phyloP scores from a whole-genome alignment of 2,329 filamentous ascomycete genomes.

The Verticillium nonalfalfae region DNA sequence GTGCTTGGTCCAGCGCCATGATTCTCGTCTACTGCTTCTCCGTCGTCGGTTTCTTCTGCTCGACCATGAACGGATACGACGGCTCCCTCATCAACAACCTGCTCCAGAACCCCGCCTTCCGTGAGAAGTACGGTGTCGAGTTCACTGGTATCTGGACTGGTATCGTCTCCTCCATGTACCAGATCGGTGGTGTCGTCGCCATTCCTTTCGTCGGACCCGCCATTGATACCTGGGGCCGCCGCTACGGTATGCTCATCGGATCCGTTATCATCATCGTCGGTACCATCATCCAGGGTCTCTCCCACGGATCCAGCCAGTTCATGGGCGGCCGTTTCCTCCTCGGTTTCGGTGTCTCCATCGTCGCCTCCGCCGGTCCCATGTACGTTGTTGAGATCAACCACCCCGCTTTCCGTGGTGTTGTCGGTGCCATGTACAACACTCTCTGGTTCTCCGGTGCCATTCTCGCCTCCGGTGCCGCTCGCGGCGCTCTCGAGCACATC shows the following conservation, averaged over 20 bases:
- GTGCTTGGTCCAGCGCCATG: slow-evolving; percentile 29
- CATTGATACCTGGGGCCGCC: slow-evolving; percentile 40
- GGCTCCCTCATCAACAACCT: slow-evolving; percentile 43
- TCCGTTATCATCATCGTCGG: slow-evolving; percentile 33
- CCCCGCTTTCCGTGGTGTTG: slow-evolving; percentile 53
- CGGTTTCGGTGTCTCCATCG: slow-evolving; percentile 53
- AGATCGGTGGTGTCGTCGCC: slow-evolving; percentile 41
- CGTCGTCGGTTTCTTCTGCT: slow-evolving; percentile 41
- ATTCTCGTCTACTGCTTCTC: slow-evolving; percentile 36
- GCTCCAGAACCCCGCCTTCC: slow-evolving; percentile 33
- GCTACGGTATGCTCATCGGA: slow-evolving; percentile 39
- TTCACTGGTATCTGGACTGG: slow-evolving; percentile 41
- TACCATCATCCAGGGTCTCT: slow-evolving; percentile 17
- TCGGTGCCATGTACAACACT: slow-evolving; percentile 44
- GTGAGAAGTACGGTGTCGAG: slow-evolving; percentile 28
- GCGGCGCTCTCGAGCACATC: slow-evolving; percentile 27
- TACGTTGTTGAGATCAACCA: slow-evolving; percentile 59
- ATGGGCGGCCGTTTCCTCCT: slow-evolving; percentile 49
- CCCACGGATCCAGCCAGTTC: slow-evolving; percentile 40
- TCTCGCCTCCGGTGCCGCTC: slow-evolving; percentile 36
- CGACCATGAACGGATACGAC: slow-evolving; percentile 47
- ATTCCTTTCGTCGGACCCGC: slow-evolving; percentile 40
- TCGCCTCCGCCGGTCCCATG: slow-evolving; percentile 53
- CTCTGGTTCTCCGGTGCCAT: slow-evolving; percentile 33
- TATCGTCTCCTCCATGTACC: slow-evolving; percentile 41